Base-by-base conservation (phyloP, 1,139 yeast genomes). In the Debaryomyces psychrophilus region DNA sequence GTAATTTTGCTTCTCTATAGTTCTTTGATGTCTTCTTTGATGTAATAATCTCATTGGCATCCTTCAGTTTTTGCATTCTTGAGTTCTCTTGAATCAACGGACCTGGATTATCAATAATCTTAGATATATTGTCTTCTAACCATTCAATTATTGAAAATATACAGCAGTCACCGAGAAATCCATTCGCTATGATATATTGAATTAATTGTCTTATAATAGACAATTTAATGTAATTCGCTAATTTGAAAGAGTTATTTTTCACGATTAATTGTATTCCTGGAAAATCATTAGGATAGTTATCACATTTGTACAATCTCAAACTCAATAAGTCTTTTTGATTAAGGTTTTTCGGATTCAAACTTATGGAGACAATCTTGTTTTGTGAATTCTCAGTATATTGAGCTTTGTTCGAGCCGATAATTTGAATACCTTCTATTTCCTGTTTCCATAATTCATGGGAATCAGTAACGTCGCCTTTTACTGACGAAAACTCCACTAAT, bases 161-260 rank as follows among this genome's bases (percentile, higher is more conserved):
- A 69, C 85, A 79, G 55, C 87, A 82, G 53, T 83, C 88, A 1
- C 97, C 97, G 2, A 83, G 43, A 9, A 82, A 63, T 12, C 71
- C 68, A 44, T 71, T 68, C 1, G 64, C 58, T 47, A 54, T 55
- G 39, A 85, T 58, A 49, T 76, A 71, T 4, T 65, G 59, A 8
- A 77, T 59, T 27, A 83, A 61, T 34, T 76, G 77, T 22, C 78
- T 69, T 1, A 87, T 61, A 2, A 87, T 76, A 8, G 90, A 83
- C 15, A 86, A 61, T 51, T 87, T 85, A 48, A 90, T 82, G 59
- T 90, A 92, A 55, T 80, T 85, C 7, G 97, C 95, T 31, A 88
- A 64, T 42, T 76, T 76, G 53, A 71, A 72, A 2, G 74, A 66
- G 2, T 65, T 51, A 47, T 77, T 72, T 14, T 66, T 72, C 0